Percentiles rank a stretch among this genome's conserved stretches.
These are phyloP conservation scores for Aristolochia contorta DNA, from an alignment of 164 flowering plant species.

Conservation along the genomic window DNA sequence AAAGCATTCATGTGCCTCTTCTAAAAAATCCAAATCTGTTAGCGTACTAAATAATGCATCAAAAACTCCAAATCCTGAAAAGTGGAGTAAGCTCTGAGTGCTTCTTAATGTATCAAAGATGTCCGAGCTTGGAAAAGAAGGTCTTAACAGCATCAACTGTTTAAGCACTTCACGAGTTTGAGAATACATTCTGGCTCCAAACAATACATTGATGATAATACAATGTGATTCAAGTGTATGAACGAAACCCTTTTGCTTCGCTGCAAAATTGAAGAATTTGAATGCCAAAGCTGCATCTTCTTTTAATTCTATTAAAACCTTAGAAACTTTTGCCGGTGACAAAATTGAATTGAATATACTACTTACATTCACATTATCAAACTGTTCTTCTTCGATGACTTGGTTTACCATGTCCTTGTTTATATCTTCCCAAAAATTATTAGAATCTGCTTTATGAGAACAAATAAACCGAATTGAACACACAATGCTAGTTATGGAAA, in stretches of 20 bases:
- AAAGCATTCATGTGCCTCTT: constrained; percentile 62
- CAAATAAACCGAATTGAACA: constrained; percentile 18
- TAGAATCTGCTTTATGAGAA: constrained; percentile 12
- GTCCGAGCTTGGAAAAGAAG: constrained; percentile 22
- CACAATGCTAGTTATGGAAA: no score
- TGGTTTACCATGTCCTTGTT: constrained; percentile 25
- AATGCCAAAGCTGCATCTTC: constrained; percentile 41
- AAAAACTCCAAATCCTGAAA: constrained; percentile 57
- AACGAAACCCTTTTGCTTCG: constrained; percentile 27
- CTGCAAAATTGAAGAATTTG: constrained; percentile 54
- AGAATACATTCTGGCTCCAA: constrained; percentile 45
- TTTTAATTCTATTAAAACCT: constrained; percentile 37
- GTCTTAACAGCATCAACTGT: constrained; percentile 24
- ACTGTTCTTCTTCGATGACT: constrained; percentile 33
- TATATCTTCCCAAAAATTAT: constrained; percentile 8
- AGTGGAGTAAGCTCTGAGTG: constrained; percentile 31
- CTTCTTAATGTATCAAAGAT: constrained; percentile 55
- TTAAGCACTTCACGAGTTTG: constrained; percentile 39
- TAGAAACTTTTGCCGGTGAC: constrained; percentile 43
- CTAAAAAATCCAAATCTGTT: constrained; percentile 53
- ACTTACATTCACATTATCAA: constrained; percentile 38
- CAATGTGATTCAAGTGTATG: constrained; percentile 52
- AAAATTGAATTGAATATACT: constrained; percentile 36
- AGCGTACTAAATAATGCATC: constrained; percentile 63
- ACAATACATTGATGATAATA: constrained; percentile 56